Conservation (phyloP, 768 basidiomycete species). For the Lactarius tabidus region DNA sequence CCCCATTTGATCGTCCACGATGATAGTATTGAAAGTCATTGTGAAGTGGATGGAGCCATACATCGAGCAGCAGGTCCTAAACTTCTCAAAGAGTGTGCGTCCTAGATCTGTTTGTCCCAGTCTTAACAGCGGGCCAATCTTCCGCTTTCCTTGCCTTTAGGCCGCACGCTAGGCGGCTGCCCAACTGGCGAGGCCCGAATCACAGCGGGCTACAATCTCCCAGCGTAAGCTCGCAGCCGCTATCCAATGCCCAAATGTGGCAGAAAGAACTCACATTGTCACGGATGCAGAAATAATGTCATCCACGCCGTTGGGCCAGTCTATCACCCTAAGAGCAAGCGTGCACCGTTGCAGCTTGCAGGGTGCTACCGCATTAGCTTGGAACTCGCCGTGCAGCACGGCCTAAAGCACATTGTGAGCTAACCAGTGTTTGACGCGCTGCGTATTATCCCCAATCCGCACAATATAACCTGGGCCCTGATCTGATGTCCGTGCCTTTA, state of each 20-base stretch:
- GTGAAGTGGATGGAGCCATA: constrained; percentile 75
- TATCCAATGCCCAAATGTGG: not conserved
- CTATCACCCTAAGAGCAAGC: constrained; percentile 44
- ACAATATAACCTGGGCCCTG: not conserved
- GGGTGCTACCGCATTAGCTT: constrained; percentile 69
- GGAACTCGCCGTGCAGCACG: constrained; percentile 54
- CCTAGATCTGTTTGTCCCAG: not conserved
- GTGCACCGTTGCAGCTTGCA: constrained; percentile 50
- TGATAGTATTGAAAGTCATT: not conserved
- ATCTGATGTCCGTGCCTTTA: not conserved
- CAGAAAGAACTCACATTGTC: not conserved
- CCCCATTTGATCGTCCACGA: not conserved
- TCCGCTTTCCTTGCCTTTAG: constrained; percentile 28
- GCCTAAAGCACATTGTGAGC: constrained; percentile 62
- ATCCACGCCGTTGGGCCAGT: constrained; percentile 83
- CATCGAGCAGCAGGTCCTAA: constrained; percentile 68
- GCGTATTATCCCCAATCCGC: not conserved
- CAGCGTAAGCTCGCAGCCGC: constrained; percentile 52
- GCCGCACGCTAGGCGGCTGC: constrained; percentile 61
- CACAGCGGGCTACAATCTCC: constrained; percentile 70
- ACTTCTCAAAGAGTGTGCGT: constrained; percentile 63
- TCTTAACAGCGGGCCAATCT: not conserved
- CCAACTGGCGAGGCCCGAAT: constrained; percentile 74
- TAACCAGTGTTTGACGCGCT: no score
- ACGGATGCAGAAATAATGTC: constrained; percentile 51